A percentile compares a stretch with the other conserved stretches of the same genome.
Evolutionary conservation across 1,284 basidiomycete genomes (phyloP).

Genomic region (Thelephora terrestris): DNA sequence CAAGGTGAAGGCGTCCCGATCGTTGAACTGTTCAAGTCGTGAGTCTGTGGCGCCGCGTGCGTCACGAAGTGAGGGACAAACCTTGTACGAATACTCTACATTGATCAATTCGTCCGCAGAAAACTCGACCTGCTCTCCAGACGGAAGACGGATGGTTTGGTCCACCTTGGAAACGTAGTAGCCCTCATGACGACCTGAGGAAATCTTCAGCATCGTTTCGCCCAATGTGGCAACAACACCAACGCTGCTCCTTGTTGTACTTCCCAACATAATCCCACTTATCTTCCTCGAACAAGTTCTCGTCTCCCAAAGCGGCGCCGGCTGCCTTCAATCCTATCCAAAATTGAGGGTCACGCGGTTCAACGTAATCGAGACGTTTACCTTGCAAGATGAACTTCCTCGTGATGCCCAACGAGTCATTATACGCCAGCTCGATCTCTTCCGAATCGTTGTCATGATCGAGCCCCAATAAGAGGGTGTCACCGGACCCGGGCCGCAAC

Average conservation of each 20-base stretch:
- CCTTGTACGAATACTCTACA: slow-evolving; percentile 87
- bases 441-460: slow-evolving; percentile 71
- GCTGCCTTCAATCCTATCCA: slow-evolving; percentile 45
- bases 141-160: slow-evolving; percentile 53
- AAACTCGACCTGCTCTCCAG: slow-evolving; percentile 38
- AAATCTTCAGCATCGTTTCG: slow-evolving; percentile 6
- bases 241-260: slow-evolving; percentile 67
- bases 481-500: slow-evolving; percentile 59
- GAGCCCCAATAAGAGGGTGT: slow-evolving; percentile 73
- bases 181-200: slow-evolving; percentile 75
- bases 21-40: slow-evolving; percentile 59
- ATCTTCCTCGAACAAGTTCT: slow-evolving; percentile 46
- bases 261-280: slow-evolving; percentile 81
- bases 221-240: slow-evolving; percentile 21
- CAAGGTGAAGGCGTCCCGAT: slow-evolving; percentile 59
- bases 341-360: neutral
- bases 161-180: slow-evolving; percentile 65
- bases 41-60: slow-evolving; percentile 5
- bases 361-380: neutral
- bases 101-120: slow-evolving; percentile 69
- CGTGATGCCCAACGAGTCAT: slow-evolving; percentile 75
- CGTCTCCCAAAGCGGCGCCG: slow-evolving; percentile 51
- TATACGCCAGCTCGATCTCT: slow-evolving; percentile 73
- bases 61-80: slow-evolving; percentile 19
- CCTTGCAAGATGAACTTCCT: slow-evolving; percentile 84